Conservation (phyloP, 331 rosid species). For the Malus hybrid region DNA sequence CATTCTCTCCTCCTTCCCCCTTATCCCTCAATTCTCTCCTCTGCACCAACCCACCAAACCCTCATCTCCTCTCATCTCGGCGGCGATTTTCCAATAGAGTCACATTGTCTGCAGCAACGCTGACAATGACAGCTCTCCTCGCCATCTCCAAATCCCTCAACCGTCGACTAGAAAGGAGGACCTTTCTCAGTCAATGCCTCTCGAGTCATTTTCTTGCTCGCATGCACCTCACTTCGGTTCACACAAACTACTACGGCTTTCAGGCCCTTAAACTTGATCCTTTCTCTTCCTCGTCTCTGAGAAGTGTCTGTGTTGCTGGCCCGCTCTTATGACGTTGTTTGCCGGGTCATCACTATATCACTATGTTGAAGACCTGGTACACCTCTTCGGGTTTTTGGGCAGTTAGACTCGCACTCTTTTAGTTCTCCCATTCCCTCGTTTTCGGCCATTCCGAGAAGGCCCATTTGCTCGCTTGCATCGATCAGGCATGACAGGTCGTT, state of each 20-base stretch:
- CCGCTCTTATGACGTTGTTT: constrained; percentile 35
- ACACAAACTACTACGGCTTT: constrained; percentile 11
- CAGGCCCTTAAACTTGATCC: not conserved
- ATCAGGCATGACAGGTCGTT: constrained; percentile 63
- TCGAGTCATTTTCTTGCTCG: constrained; percentile 23
- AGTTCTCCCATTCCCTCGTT: constrained; percentile 39
- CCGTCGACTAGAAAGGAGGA: constrained; percentile 16
- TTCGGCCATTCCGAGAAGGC: constrained; percentile 52
- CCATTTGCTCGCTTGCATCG: constrained; percentile 47
- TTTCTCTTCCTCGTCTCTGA: constrained; percentile 16
- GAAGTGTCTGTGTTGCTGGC: constrained; percentile 8
- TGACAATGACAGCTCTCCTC: not conserved
- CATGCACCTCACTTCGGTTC: constrained; percentile 16
- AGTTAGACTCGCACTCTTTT: constrained; percentile 66
- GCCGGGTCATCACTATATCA: constrained; percentile 77
- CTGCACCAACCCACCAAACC: too few species aligned
- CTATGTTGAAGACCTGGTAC: constrained; percentile 67
- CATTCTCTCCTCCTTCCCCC: too few species aligned
- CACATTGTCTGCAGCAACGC: too few species aligned
- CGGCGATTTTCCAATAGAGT: too few species aligned
- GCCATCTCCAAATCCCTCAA: constrained; percentile 38
- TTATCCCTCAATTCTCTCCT: too few species aligned
- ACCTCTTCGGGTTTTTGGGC: constrained; percentile 85
- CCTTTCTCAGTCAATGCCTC: constrained; percentile 8
- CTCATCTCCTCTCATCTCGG: too few species aligned